Base-by-base conservation (phyloP, 2,329 filamentous ascomycete species). In the Talaromyces sp. region DNA sequence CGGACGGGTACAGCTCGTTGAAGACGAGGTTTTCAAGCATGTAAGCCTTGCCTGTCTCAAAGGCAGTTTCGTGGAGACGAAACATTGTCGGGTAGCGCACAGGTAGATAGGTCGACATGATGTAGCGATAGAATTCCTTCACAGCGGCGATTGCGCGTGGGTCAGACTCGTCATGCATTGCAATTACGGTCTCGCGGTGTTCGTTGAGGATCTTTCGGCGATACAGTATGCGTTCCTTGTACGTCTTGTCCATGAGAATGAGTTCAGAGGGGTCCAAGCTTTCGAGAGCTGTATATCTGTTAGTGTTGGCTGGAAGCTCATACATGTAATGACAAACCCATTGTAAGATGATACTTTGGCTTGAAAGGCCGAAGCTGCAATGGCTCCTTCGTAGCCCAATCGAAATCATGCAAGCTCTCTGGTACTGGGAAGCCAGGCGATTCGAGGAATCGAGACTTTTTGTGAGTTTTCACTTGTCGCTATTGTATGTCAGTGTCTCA, bases 301-400 rank as follows among this genome's bases (percentile, higher is more conserved):
- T 10, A 56, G 53, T 54, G 22, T 31, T 34, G 25, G 47, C 47
- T 51, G 8, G 53, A 17, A 40, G 66, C 43, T 22, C 43, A 22
- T 53, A 36, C 40, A 27, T 34, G 31, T 22, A 7, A 5, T 40
- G 22, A 68, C 75, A 67, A 75, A 87, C 86, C 84, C 87, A 89
- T 89, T 5, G 86, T 88, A 60, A 89, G 74, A 71, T 88, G 82
- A 71, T 86, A 89, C 69, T 83, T 87, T 5, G 85, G 82, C 72
- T 86, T 88, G 74, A 88, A 88, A 0, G 85, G 83, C 15, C 86
- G 79, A 11, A 86, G 72, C 65, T 84, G 81, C 43, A 86, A 71
- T 0, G 85, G 86, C 64, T 83, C 78, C 36, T 81, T 83, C 0
- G 74, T 78, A 61, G 78, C 71, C 80, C 84, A 84, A 66, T 85